Percentiles rank a stretch among this genome's conserved stretches.
These are phyloP conservation scores for Leccinum insigne DNA, from an alignment of 1,284 basidiomycete genomes.

Conservation along the genomic window DNA sequence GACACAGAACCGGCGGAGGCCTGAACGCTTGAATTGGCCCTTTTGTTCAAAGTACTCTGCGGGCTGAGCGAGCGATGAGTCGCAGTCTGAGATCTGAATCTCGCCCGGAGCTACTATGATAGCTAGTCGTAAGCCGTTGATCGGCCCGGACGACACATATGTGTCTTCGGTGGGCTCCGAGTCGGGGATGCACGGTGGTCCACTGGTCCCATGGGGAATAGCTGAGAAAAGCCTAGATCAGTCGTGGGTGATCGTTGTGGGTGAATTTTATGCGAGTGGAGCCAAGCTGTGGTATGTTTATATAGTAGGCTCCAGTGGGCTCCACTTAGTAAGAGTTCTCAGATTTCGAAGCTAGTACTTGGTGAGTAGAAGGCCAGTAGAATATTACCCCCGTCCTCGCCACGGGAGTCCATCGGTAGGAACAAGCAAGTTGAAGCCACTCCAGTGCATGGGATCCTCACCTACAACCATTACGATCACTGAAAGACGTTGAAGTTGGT, in stretches of 20 bases:
- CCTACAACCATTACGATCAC: neutral
- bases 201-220: neutral
- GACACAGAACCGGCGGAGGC: neutral
- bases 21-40: neutral
- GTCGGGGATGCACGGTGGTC: neutral
- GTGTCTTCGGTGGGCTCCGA: neutral
- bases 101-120: neutral
- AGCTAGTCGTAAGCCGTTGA: neutral
- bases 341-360: neutral
- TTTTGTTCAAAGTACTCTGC: neutral
- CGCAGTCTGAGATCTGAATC: neutral
- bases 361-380: neutral
- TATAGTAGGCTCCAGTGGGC: neutral
- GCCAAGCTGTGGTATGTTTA: neutral
- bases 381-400: no score
- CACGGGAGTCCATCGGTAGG: neutral
- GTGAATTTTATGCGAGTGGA: neutral
- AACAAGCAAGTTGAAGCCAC: neutral
- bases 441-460: neutral
- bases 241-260: neutral
- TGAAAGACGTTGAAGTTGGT: neutral
- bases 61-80: neutral
- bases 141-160: neutral
- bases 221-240: neutral
- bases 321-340: neutral